Conservation (phyloP, 371 early-diverging fungal species). For the Rhizopus delemar region DNA sequence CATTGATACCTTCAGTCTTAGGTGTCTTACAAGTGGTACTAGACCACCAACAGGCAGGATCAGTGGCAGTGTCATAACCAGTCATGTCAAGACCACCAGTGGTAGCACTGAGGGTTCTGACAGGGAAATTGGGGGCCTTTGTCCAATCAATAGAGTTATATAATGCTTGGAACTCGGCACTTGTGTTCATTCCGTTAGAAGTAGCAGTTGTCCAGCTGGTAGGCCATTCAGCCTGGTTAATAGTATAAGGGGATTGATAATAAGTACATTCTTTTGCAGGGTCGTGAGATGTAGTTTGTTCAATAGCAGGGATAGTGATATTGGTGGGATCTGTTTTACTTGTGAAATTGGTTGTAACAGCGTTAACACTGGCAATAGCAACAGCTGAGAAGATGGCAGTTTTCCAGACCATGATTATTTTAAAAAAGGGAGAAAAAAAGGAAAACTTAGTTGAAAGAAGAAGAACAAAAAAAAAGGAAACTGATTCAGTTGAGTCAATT, state of each 20-base stretch:
- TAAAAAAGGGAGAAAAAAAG: background rate
- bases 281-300: conserved; percentile 39
- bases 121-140: conserved; percentile 34
- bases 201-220: conserved; percentile 40
- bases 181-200: conserved; percentile 42
- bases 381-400: conserved; percentile 17
- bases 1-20: conserved; percentile 32
- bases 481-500: background rate
- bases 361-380: conserved; percentile 17
- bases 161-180: conserved; percentile 34
- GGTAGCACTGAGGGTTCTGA: conserved; percentile 23
- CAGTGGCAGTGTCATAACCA: conserved; percentile 32
- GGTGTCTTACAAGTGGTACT: conserved; percentile 33
- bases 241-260: conserved; percentile 23
- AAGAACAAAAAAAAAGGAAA: background rate
- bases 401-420: conserved; percentile 28
- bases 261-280: conserved; percentile 30
- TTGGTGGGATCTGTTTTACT: conserved; percentile 33
- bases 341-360: conserved; percentile 28
- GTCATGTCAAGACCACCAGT: conserved; percentile 37
- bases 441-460: background rate
- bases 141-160: conserved; percentile 47
- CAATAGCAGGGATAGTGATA: conserved; percentile 33
- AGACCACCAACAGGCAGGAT: conserved; percentile 53
- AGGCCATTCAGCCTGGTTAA: conserved; percentile 35